phyloP scores from a whole-genome alignment of 495 filamentous ascomycete genomes.

The Paragyromitra xinjiangensis region DNA sequence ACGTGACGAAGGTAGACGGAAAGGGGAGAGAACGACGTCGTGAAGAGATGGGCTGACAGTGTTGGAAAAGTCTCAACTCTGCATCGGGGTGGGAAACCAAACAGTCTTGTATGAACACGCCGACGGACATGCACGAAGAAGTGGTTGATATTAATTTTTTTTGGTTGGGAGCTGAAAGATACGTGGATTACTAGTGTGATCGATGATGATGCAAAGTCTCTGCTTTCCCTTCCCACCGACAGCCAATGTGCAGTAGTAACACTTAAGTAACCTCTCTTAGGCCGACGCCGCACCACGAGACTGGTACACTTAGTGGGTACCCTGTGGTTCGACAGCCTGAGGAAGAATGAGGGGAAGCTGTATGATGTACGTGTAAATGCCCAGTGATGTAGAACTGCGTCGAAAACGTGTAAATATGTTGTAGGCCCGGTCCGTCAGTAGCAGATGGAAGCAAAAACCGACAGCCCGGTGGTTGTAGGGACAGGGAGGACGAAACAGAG shows the following conservation, averaged over 20 bases:
- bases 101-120: conserved; percentile 51
- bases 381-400: conserved; percentile 48
- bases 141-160: conserved; percentile 33
- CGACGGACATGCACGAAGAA: conserved; percentile 53
- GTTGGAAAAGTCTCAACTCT: conserved; percentile 50
- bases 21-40: conserved; percentile 25
- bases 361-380: conserved; percentile 45
- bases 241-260: conserved; percentile 23
- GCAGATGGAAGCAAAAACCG: conserved; percentile 27
- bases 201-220: conserved; percentile 50
- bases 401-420: conserved; percentile 50
- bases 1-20: conserved; percentile 45
- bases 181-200: conserved; percentile 53
- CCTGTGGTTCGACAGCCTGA: conserved; percentile 32
- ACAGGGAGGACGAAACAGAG: conserved; percentile 49
- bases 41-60: conserved; percentile 40
- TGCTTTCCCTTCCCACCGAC: conserved; percentile 26
- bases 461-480: conserved; percentile 28
- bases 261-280: conserved; percentile 34
- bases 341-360: conserved; percentile 46
- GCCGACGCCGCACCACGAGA: conserved; percentile 25
- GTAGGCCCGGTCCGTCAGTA: conserved; percentile 44
- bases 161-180: conserved; percentile 37
- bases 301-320: conserved; percentile 36
- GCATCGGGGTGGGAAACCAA: conserved; percentile 51